Evolutionary conservation across 2,329 filamentous ascomycete genomes (phyloP), one percentile per base, ranked within the genome.

Genomic region (Onygenales sp.): DNA sequence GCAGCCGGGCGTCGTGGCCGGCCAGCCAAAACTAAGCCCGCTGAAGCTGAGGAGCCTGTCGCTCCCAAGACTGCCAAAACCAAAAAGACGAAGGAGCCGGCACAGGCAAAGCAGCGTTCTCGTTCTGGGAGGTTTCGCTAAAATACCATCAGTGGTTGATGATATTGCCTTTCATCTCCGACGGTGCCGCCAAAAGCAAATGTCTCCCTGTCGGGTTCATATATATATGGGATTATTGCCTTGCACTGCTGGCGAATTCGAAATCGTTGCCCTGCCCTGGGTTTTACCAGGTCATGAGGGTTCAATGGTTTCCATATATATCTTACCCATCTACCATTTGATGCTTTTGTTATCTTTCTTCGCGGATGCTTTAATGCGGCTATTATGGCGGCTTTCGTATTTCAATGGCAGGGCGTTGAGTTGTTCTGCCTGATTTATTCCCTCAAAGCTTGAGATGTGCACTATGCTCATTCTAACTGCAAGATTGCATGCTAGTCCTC

Each of bases 21-120:
- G 56, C 54, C 14, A 47, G 47, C 45, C 27, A 53, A 52, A 14
- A 40, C 50, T 3, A 59, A 61, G 31, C 44, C 58, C 2, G 53
- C 53, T n/a, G 57, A 58, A 6, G 57, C 52, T 2, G 55, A 60
- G 17, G 46, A 48, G 10, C 27, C 46, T n/a, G 17, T 10, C 9
- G n/a, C 27, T 7, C 32, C 13, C 21, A 31, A 21, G 11, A 7
- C 32, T 31, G 3, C 32, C 6, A 10, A 48, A 6, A 54, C 42
- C 27, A 52, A 57, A 27, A 33, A 54, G 45, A 55, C 21, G n/a
- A 57, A 58, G 17, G 57, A 60, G 42, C 63, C 58, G 52, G 57
- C 63, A 42, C 42, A 42, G 36, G 17, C 49, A 54, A 34, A 53
- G 43, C 43, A 53, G 43, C 43, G 34, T 8, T 11, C 44, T n/a